Conservation (phyloP, 257 asterid species). For the Nicotiana tomentosiformis region DNA sequence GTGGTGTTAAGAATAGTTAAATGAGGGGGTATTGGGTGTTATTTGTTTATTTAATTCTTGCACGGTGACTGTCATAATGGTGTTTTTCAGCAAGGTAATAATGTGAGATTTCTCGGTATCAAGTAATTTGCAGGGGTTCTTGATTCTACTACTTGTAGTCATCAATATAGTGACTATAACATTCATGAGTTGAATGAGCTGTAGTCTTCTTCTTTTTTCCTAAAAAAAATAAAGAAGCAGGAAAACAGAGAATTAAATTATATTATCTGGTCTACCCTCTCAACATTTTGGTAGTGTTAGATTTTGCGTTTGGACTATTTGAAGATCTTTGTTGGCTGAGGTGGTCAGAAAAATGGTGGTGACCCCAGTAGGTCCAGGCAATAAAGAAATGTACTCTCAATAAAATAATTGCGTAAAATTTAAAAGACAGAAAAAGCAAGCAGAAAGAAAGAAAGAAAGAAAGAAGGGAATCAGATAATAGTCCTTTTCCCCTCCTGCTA, state of each 20-base stretch:
- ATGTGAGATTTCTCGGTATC: constrained; percentile 1
- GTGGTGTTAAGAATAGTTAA: neutral
- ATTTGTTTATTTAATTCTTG: constrained; percentile 3
- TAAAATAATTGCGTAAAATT: constrained; percentile 23
- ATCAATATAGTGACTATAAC: neutral
- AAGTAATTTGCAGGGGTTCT: neutral
- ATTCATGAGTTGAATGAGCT: neutral
- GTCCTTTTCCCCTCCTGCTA: constrained; percentile 37
- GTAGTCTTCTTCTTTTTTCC: neutral
- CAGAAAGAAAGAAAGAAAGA: neutral
- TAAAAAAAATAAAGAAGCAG: neutral
- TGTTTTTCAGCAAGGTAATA: constrained; percentile 6
- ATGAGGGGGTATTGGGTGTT: neutral
- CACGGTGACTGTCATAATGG: constrained; percentile 9
- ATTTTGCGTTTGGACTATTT: constrained; percentile 52
- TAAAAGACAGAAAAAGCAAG: neutral
- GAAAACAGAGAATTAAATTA: neutral
- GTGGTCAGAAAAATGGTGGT: constrained; percentile 46
- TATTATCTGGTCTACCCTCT: neutral
- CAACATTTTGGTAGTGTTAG: constrained; percentile 27
- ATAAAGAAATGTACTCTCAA: constrained; percentile 27
- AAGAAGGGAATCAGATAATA: constrained; percentile 30
- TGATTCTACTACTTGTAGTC: neutral
- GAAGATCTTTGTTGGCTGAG: constrained; percentile 73
- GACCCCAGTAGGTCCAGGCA: constrained; percentile 32